A percentile compares a stretch with the other conserved stretches of the same genome.
phyloP scores from a whole-genome alignment of 2,329 filamentous ascomycete species.

The Metarhizium sp. region DNA sequence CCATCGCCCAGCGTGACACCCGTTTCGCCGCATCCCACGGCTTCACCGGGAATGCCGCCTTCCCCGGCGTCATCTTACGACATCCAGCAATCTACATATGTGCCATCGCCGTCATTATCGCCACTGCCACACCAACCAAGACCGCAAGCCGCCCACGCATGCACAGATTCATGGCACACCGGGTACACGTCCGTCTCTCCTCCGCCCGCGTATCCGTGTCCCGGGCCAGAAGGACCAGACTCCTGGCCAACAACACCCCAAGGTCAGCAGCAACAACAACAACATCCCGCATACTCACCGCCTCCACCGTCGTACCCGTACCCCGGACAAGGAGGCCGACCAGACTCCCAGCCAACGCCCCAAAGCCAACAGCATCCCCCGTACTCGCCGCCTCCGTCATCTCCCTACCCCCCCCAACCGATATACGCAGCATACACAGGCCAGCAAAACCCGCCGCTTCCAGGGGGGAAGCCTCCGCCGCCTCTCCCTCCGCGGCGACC shows the following conservation, averaged over 20 bases:
- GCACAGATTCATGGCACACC: not conserved
- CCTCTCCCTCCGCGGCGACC: conserved; percentile 19
- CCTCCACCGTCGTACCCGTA: not conserved
- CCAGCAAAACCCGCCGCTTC: conserved; percentile 1
- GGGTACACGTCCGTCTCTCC: conserved; percentile 6
- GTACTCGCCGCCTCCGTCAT: conserved; percentile 2
- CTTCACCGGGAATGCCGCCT: not conserved
- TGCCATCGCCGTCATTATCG: conserved; percentile 2
- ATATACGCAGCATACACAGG: conserved; percentile 2
- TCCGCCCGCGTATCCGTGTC: not conserved
- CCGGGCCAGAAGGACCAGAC: not conserved
- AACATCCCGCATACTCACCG: conserved; percentile 3
- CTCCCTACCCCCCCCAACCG: conserved; percentile 7
- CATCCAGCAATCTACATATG: conserved; percentile 8
- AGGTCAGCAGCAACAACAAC: too few species aligned
- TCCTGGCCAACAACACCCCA: not conserved
- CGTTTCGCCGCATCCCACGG: not conserved
- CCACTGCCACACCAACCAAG: conserved; percentile 2
- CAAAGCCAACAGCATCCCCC: conserved; percentile 1
- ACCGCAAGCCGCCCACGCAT: conserved; percentile 6
- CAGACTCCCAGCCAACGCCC: not conserved
- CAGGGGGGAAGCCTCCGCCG: conserved; percentile 9
- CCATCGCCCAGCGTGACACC: not conserved
- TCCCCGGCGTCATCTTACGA: conserved; percentile 1
- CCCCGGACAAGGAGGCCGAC: not conserved